These are phyloP conservation scores for Geranium incanum DNA, from an alignment of 441 rosid genomes.

Conservation along the genomic window DNA sequence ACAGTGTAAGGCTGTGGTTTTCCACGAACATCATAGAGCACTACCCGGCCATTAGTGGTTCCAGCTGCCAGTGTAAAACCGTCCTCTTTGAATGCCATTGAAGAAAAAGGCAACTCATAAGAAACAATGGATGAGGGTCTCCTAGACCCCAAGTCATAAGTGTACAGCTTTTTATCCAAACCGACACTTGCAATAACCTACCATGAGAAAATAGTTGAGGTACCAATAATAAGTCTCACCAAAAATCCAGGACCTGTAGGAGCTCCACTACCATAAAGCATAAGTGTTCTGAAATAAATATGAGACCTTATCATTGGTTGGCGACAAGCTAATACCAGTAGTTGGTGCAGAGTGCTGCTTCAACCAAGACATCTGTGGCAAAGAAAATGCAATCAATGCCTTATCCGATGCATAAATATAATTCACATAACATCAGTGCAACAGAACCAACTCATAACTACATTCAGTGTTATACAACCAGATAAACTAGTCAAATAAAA, in stretches of 20 bases:
- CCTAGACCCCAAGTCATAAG: constrained; percentile 79
- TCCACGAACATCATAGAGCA: constrained; percentile 86
- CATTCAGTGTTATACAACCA: not conserved
- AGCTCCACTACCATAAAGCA: constrained; percentile 12
- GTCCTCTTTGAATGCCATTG: constrained; percentile 88
- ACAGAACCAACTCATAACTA: not conserved
- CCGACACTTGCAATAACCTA: constrained; percentile 94
- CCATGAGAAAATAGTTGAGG: constrained; percentile 20
- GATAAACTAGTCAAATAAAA: not conserved
- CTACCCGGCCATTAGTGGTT: constrained; percentile 80
- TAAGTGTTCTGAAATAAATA: constrained; percentile 10
- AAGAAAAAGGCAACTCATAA: constrained; percentile 87
- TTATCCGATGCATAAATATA: not conserved
- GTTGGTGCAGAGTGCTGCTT: constrained; percentile 93
- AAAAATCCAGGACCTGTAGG: constrained; percentile 8
- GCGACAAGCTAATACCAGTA: constrained; percentile 85
- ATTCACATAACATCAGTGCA: not conserved
- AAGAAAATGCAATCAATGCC: constrained; percentile 19
- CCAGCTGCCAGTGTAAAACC: constrained; percentile 89
- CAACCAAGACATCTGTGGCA: constrained; percentile 74
- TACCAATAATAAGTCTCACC: constrained; percentile 1
- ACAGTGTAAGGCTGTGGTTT: constrained; percentile 78
- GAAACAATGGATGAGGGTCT: constrained; percentile 62
- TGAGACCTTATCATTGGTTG: constrained; percentile 82
- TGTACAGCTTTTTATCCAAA: constrained; percentile 86